Percentiles rank a stretch among this genome's conserved stretches.
Conservation (phyloP, 257 asterid genomes). For the Cynanchum wilfordii region DNA sequence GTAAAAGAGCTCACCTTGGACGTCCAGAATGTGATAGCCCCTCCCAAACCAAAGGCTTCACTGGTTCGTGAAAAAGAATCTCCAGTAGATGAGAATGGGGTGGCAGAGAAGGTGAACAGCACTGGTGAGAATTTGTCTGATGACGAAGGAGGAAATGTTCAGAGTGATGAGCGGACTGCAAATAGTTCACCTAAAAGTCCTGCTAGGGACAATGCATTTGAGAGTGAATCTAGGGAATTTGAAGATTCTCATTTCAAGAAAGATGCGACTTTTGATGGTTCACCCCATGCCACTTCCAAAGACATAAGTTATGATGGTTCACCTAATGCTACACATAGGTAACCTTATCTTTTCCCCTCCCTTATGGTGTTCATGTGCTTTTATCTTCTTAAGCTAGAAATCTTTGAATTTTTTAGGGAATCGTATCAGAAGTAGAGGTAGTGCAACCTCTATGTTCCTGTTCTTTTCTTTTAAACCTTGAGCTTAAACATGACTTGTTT, state of each 20-base stretch:
- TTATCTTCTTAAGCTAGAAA: neutral
- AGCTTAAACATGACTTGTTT: constrained; percentile 18
- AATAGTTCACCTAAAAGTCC: constrained; percentile 76
- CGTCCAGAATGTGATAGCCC: constrained; percentile 75
- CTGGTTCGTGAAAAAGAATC: constrained; percentile 55
- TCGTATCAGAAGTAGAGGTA: neutral
- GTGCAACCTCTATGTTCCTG: neutral
- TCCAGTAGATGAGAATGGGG: constrained; percentile 27
- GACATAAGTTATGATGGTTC: constrained; percentile 10
- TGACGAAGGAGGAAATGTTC: constrained; percentile 35
- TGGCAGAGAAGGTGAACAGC: constrained; percentile 39
- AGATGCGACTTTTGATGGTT: constrained; percentile 53
- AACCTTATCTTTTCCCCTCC: neutral
- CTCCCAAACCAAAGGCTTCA: constrained; percentile 65
- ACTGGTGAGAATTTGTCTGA: constrained; percentile 31
- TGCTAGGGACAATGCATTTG: constrained; percentile 43
- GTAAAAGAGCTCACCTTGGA: constrained; percentile 93
- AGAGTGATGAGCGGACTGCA: constrained; percentile 37
- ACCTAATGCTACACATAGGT: constrained; percentile 57
- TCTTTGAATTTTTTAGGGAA: neutral
- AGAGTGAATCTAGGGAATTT: constrained; percentile 53
- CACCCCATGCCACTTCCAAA: constrained; percentile 64
- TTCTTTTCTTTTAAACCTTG: neutral
- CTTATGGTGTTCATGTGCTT: neutral
- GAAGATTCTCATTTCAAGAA: constrained; percentile 41